These are phyloP conservation scores for Phoma sp. DNA, from an alignment of 2,329 filamentous ascomycete genomes.

Conservation along the genomic window DNA sequence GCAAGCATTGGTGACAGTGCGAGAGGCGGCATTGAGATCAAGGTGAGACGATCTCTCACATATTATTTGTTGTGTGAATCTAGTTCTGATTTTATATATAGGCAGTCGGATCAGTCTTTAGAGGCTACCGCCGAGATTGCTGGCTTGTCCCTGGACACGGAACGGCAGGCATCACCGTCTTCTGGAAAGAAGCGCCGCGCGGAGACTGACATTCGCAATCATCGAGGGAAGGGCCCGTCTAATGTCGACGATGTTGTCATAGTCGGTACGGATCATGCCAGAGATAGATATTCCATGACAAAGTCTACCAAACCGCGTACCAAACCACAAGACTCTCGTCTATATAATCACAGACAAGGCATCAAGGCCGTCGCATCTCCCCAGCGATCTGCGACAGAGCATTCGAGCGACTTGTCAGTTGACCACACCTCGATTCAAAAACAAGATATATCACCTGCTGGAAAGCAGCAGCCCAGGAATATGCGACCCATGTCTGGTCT, in stretches of 20 bases:
- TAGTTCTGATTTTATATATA: too few relatives aligned
- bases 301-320: conserved; percentile 23
- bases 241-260: conserved; percentile 25
- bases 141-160: conserved; percentile 29
- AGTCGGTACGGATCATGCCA: conserved; percentile 35
- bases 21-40: not conserved
- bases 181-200: conserved; percentile 41
- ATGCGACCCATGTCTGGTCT: too few relatives aligned
- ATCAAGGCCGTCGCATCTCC: conserved; percentile 23
- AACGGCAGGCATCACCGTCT: conserved; percentile 31
- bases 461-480: too few relatives aligned
- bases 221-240: conserved; percentile 34
- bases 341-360: conserved; percentile 31
- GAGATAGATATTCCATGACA: conserved; percentile 27
- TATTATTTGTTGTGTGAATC: too few relatives aligned
- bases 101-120: conserved; percentile 31
- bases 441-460: not conserved
- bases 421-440: not conserved
- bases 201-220: conserved; percentile 35
- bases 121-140: conserved; percentile 43
- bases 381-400: not conserved
- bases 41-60: not conserved
- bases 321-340: conserved; percentile 28
- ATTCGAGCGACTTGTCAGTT: not conserved
- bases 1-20: conserved; percentile 4